These are phyloP conservation scores for Talaromyces sp. DNA, from an alignment of 2,329 filamentous ascomycete species.

Conservation along the genomic window DNA sequence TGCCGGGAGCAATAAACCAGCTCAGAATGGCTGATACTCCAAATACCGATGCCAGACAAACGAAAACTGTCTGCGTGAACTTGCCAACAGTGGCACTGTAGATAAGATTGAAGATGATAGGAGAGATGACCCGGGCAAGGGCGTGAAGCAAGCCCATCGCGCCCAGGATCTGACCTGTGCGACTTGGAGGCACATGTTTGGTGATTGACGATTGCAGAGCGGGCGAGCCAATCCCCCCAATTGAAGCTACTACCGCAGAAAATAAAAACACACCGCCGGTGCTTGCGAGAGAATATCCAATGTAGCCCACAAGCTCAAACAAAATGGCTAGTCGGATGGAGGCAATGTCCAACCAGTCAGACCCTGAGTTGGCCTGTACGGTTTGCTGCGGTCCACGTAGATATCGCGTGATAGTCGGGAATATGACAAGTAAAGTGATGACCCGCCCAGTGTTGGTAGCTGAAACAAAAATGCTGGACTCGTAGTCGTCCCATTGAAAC, in stretches of 20 bases:
- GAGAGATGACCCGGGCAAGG: conserved; percentile 70
- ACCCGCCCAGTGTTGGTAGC: conserved; percentile 74
- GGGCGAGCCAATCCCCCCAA: conserved; percentile 81
- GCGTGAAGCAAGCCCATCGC: conserved; percentile 83
- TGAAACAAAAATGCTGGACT: conserved; percentile 76
- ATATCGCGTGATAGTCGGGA: conserved; percentile 72
- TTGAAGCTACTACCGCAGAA: conserved; percentile 66
- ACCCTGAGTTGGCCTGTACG: conserved; percentile 57
- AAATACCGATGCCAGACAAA: conserved; percentile 66
- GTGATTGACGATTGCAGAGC: conserved; percentile 79
- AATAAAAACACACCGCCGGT: conserved; percentile 61
- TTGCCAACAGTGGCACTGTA: conserved; percentile 75
- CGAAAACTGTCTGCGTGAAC: conserved; percentile 78
- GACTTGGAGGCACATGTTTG: conserved; percentile 81
- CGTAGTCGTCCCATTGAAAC: conserved; percentile 77
- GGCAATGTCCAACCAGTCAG: conserved; percentile 70
- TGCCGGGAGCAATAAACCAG: conserved; percentile 66
- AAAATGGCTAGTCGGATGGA: conserved; percentile 70
- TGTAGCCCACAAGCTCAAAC: conserved; percentile 69
- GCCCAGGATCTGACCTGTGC: conserved; percentile 81
- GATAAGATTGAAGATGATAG: conserved; percentile 77
- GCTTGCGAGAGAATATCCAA: conserved; percentile 67
- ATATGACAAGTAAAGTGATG: conserved; percentile 64
- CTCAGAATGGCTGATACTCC: conserved; percentile 59
- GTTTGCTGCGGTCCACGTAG: conserved; percentile 49